Evolutionary conservation across 495 filamentous ascomycete species (phyloP).

Genomic region (Aspergillus wentii): DNA sequence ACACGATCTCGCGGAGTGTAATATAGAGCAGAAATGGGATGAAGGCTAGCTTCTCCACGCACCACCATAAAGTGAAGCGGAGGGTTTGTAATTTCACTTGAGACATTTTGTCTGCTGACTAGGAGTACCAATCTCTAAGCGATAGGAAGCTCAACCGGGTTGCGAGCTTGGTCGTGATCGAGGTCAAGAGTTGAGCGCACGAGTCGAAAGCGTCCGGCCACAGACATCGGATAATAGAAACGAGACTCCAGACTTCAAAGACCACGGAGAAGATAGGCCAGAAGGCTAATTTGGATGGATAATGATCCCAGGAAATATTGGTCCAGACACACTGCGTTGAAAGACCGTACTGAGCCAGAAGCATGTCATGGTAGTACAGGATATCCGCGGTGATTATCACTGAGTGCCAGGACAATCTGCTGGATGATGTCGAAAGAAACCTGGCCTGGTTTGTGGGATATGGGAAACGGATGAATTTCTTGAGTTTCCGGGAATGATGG

Average conservation of each 20-base stretch:
- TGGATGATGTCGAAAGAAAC: neutral
- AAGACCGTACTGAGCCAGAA: neutral
- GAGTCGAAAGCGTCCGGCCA: neutral
- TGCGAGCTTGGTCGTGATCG: neutral
- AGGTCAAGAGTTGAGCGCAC: neutral
- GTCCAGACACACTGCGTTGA: slow-evolving; percentile 1
- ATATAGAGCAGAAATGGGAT: neutral
- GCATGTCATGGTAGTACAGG: neutral
- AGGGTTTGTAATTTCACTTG: neutral
- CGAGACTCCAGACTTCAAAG: slow-evolving; percentile 1
- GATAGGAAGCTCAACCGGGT: too few species aligned
- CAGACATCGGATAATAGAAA: neutral
- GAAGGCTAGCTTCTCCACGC: neutral
- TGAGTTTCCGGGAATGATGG: neutral
- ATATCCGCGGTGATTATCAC: neutral
- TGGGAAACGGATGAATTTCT: neutral
- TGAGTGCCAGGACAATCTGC: neutral
- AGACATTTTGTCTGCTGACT: neutral
- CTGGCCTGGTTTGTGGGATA: neutral
- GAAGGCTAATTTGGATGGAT: neutral
- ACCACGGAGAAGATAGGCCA: neutral
- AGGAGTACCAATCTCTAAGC: neutral
- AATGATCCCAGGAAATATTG: neutral
- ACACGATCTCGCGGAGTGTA: neutral
- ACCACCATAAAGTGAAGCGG: neutral